Percentiles rank a stretch among this genome's conserved stretches.
phyloP scores from a whole-genome alignment of 108 stramenopile genomes.

The Pelagomonas calceolata region DNA sequence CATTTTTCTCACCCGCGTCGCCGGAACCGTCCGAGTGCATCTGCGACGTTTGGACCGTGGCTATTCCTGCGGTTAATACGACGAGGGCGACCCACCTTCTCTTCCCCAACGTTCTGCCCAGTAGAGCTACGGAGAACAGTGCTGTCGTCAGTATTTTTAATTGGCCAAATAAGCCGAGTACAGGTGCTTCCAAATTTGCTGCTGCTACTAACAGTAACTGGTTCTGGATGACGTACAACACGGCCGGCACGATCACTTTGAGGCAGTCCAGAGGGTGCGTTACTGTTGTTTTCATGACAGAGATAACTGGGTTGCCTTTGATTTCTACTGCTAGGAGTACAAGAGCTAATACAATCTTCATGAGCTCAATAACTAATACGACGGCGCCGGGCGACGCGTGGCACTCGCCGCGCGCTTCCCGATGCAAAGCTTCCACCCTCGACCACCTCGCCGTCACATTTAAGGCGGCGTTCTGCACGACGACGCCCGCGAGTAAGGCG shows the following conservation, averaged over 20 bases:
- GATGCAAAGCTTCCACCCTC: neutral
- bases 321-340: neutral
- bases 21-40: neutral
- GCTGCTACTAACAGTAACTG: constrained; percentile 90
- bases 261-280: neutral
- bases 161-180: constrained; percentile 41
- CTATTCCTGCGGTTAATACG: constrained; percentile 38
- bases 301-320: neutral
- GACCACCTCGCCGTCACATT: neutral
- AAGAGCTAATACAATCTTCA: neutral
- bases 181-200: constrained; percentile 83
- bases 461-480: neutral
- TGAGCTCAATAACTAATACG: neutral
- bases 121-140: constrained; percentile 76
- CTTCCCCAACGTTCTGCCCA: constrained; percentile 28
- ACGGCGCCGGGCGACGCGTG: neutral
- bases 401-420: neutral
- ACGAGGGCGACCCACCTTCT: constrained; percentile 33
- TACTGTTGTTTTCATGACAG: neutral
- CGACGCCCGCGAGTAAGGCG: neutral
- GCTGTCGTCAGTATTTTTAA: constrained; percentile 98
- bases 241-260: neutral
- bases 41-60: constrained; percentile 17
- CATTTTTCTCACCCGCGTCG: constrained; percentile 5
- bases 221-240: constrained; percentile 93